Evolutionary conservation across 2,329 filamentous ascomycete species (phyloP), one percentile per base, ranked within the genome.

Genomic region (Ceratocystis lukuohia): DNA sequence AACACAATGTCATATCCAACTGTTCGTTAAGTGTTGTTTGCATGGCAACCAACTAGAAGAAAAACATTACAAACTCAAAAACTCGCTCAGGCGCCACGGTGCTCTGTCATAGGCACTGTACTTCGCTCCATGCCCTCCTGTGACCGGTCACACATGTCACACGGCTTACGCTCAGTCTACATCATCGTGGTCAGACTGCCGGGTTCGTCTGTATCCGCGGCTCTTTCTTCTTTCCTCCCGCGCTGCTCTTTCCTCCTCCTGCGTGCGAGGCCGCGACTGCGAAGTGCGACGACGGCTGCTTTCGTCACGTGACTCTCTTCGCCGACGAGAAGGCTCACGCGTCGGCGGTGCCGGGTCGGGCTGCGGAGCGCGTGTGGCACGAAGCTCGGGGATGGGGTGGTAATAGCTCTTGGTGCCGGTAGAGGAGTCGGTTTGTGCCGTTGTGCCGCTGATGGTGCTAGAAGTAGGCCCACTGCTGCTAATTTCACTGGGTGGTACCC

Each of bases 361-460:
- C 45, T 37, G 25, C 8, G n/a, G 22, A 44, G n/a, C 56, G 6
- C 44, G 33, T 30, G 33, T 68, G 74, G 64, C 74, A 70, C 68
- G 76, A 70, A 82, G 72, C 69, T 82, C 81, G 1, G 82, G 82
- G 72, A 83, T 81, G 46, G 79, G 74, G 70, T 84, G 81, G 69
- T 76, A 77, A 71, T 85, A 84, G 46, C 80, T 78, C 77, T 84
- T 84, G 70, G 81, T 84, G 37, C 82, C 82, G 7, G 80, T 70
- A 1, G 84, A 82, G 71, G 78, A 80, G 57, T 74, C 74, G 2
- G 66, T 65, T 20, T 53, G 61, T 1, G 61, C 62, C 2, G 73
- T 72, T 3, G 62, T 53, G 56, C 68, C 68, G 64, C 70, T 70
- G 33, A 67, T 67, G 22, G 62, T 63, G 56, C 62, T 67, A 50